phyloP scores from a whole-genome alignment of 2,329 filamentous ascomycete species.

The Penicillium brasilianum region DNA sequence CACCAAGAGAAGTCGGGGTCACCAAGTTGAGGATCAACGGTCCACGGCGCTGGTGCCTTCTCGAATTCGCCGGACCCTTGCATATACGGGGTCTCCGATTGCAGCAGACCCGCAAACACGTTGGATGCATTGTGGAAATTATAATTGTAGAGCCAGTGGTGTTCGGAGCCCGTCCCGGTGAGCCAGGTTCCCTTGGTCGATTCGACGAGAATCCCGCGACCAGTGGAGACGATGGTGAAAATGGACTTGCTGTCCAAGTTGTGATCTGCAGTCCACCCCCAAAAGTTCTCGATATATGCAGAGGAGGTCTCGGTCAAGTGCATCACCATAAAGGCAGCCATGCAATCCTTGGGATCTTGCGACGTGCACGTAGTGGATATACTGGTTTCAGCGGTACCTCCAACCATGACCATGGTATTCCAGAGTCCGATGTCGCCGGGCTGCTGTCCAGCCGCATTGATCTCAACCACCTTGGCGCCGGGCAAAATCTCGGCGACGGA shows the following conservation, averaged over 20 bases:
- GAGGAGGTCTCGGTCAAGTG: constrained; percentile 56
- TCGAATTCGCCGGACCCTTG: constrained; percentile 36
- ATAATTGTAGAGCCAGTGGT: constrained; percentile 56
- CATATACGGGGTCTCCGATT: constrained; percentile 45
- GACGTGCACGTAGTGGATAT: constrained; percentile 47
- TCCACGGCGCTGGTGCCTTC: constrained; percentile 39
- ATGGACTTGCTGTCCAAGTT: constrained; percentile 51
- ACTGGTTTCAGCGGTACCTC: constrained; percentile 51
- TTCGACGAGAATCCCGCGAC: constrained; percentile 51
- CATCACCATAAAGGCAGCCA: constrained; percentile 57
- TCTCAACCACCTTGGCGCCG: constrained; percentile 54
- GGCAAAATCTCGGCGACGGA: constrained; percentile 55
- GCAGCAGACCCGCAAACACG: constrained; percentile 47
- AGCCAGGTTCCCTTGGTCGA: constrained; percentile 52
- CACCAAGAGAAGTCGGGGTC: constrained; percentile 44
- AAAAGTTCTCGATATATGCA: constrained; percentile 61
- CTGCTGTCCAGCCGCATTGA: constrained; percentile 55
- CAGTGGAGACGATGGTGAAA: constrained; percentile 42
- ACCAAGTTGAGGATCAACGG: constrained; percentile 26
- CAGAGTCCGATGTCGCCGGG: constrained; percentile 59
- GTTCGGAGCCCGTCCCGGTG: constrained; percentile 53
- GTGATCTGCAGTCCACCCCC: constrained; percentile 57
- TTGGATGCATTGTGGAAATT: constrained; percentile 51
- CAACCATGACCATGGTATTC: constrained; percentile 54
- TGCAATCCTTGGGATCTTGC: constrained; percentile 48